A percentile compares a stretch with the other conserved stretches of the same genome.
Conservation (phyloP, 1,284 basidiomycete genomes). For the Rhodotorula sp. region DNA sequence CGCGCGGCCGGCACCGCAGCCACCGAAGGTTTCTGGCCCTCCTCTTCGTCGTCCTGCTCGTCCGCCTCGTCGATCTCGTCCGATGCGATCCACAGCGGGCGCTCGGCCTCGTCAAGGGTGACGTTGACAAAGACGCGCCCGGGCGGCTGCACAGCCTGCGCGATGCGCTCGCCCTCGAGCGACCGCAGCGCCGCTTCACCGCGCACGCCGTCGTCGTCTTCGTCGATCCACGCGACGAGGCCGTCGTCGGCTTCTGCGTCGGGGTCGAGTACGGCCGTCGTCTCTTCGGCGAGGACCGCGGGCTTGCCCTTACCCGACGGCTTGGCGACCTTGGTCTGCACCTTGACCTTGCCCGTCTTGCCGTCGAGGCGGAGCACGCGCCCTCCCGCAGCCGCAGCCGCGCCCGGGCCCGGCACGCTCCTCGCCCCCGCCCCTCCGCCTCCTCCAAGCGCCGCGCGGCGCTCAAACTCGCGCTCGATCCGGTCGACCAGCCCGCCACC, state of each 20-base stretch:
- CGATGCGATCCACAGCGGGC: conserved; percentile 12
- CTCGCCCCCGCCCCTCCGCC: background rate
- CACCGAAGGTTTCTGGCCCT: background rate
- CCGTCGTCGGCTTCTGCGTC: conserved; percentile 14
- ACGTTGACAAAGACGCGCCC: conserved; percentile 9
- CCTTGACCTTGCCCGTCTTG: conserved; percentile 37
- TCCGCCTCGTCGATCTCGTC: background rate
- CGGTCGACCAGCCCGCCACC: conserved; percentile 18
- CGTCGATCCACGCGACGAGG: conserved; percentile 23
- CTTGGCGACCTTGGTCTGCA: conserved; percentile 26
- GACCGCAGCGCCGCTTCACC: background rate
- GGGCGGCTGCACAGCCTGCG: too few species aligned
- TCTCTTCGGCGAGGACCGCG: conserved; percentile 1
- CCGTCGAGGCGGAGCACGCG: conserved; percentile 40
- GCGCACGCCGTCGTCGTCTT: conserved; percentile 29
- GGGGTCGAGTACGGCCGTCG: conserved; percentile 2
- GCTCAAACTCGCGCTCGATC: conserved; percentile 29
- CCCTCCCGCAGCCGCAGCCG: background rate
- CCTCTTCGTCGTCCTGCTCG: background rate
- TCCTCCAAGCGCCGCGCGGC: conserved; percentile 12
- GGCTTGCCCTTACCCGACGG: conserved; percentile 6
- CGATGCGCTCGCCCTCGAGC: background rate
- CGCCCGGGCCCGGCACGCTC: background rate
- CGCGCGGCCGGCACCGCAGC: background rate
- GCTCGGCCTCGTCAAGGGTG: background rate